phyloP scores from a whole-genome alignment of 768 basidiomycete species.

The Lactifluus rugatus region DNA sequence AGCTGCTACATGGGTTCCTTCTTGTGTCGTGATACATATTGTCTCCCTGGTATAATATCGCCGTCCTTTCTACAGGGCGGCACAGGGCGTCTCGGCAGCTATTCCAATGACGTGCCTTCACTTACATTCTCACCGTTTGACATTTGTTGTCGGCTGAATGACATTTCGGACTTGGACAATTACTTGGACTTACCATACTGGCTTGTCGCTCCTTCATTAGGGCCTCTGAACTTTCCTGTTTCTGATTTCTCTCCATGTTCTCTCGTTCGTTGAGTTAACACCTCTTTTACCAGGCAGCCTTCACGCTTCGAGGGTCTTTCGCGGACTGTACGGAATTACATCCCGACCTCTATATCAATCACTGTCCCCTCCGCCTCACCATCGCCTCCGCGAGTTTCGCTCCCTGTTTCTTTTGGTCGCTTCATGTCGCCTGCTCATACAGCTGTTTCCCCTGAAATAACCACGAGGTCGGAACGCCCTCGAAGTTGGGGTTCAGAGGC shows the following conservation, averaged over 20 bases:
- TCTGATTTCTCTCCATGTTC: not conserved
- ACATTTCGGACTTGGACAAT: not conserved
- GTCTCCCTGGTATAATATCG: not conserved
- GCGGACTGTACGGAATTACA: conserved; percentile 43
- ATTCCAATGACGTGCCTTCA: not conserved
- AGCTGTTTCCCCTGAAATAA: not conserved
- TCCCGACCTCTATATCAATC: conserved; percentile 43
- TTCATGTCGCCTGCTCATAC: conserved; percentile 28
- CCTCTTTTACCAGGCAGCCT: conserved; percentile 31
- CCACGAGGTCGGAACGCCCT: conserved; percentile 3
- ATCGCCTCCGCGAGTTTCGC: conserved; percentile 41
- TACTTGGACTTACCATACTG: not conserved
- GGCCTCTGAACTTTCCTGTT: not conserved
- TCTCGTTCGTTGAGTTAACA: not conserved
- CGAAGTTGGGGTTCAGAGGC: conserved; percentile 13
- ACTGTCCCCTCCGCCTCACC: conserved; percentile 41
- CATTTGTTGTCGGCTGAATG: not conserved
- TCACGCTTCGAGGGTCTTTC: conserved; percentile 44
- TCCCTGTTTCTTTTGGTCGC: conserved; percentile 39
- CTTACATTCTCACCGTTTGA: not conserved
- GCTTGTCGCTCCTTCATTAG: not conserved
- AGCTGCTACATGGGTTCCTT: not conserved
- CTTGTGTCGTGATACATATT: not conserved
- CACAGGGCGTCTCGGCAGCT: not conserved
- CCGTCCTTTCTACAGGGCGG: too few species aligned